Base-by-base conservation (phyloP, 495 filamentous ascomycete genomes). In the Daldinia decipiens region DNA sequence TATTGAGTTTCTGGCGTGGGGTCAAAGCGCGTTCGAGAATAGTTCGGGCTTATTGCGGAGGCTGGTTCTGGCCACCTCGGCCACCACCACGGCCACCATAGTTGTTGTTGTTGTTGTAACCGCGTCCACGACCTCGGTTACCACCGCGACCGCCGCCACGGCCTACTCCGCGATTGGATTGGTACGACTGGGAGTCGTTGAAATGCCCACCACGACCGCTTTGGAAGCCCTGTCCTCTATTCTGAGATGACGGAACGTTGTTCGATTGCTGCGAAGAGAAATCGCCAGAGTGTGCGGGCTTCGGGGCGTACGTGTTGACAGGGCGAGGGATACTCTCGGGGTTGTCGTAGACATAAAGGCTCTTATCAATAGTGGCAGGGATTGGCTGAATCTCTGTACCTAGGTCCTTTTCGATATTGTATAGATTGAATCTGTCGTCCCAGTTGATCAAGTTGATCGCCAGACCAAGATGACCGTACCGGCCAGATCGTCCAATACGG, bases 361-460 rank as follows among this genome's bases (percentile, higher is more conserved):
- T 96, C 87, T 98, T 98, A 82, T 98, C 96, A 65, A 99, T 99
- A 65, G 88, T 90, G 45, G 89, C 87, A 27, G 96, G 96, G 73
- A 99, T 99, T 31, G 95, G 90, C 69, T 94, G 92, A 70, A 99
- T 99, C 80, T 99, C 96, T 6, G 95, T 98, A 43, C 94, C 95
- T 19, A 99, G 84, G 70, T 99, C 95, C 61, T 96, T 92, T 78
- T 99, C 95, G 74, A 99, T 98, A 77, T 94, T 96, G 84, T 98
- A 99, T 11, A 99, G 86, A 79, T 98, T 99, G 87, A 97, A 98
- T 29, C 95, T 89, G 78, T 99, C 95, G 65, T 98, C 95, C 95
- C 95, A 99, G 77, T 95, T 98, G 83, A 99, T 98, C 74, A 99
- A 85, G 77, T 99, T 99, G 80, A 99, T 99, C 56, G 95, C 95